A percentile compares a stretch with the other conserved stretches of the same genome.
These are phyloP conservation scores for Metroxylon sagu DNA, from an alignment of 176 grass and related monocot genomes.

Conservation along the genomic window DNA sequence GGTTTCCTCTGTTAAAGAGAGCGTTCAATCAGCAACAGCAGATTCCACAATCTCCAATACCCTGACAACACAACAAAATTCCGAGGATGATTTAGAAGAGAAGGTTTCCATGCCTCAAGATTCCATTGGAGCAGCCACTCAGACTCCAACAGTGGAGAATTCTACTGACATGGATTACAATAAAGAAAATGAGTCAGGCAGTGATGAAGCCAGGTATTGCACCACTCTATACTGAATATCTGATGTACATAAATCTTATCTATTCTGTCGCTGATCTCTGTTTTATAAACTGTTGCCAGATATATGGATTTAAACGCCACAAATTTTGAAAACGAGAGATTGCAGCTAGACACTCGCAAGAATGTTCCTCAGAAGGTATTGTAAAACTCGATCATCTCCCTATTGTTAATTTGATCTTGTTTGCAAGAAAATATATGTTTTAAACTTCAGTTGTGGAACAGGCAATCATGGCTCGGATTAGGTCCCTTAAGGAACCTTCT, in stretches of 20 bases:
- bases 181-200: slow-evolving; percentile 54
- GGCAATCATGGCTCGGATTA: slow-evolving; percentile 32
- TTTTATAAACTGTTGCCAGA: slow-evolving; percentile 2
- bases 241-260: not conserved
- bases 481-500: slow-evolving; percentile 13
- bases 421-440: not conserved
- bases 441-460: slow-evolving; percentile 28
- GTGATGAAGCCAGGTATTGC: slow-evolving; percentile 18
- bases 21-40: not conserved
- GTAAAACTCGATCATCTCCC: slow-evolving; percentile 5
- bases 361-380: slow-evolving; percentile 58
- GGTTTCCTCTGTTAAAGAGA: not conserved
- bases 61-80: not conserved
- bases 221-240: not conserved
- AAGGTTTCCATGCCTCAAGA: not conserved
- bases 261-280: slow-evolving; percentile 1
- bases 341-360: slow-evolving; percentile 25
- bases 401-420: not conserved
- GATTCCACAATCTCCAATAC: not conserved
- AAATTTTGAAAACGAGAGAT: slow-evolving; percentile 22
- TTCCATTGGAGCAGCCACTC: slow-evolving; percentile 4
- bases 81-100: slow-evolving; percentile 5
- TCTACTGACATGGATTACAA: slow-evolving; percentile 23
- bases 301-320: not conserved
- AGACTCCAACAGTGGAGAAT: slow-evolving; percentile 4